Evolutionary conservation across 768 basidiomycete genomes (phyloP), one percentile per base, ranked within the genome.

Genomic region (Mycena floridula): DNA sequence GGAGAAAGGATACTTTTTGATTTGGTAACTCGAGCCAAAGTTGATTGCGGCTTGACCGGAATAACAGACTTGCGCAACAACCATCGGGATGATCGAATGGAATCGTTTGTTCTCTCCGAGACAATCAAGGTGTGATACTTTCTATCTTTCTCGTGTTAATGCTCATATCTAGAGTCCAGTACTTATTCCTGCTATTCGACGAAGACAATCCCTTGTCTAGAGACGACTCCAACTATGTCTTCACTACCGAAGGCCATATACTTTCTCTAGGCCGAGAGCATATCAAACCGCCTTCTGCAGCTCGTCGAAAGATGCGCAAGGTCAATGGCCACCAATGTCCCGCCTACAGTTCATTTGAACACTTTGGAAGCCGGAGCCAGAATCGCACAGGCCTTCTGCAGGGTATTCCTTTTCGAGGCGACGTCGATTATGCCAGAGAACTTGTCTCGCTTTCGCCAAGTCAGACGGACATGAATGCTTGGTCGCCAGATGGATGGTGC

Each of bases 231-330:
- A 88, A 92, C 59, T 87, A 83, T 50, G 89, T 98, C 8, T 87
- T 96, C 59, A 90, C 93, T 5, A 99, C 96, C 1, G 96, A 98
- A 62, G 96, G 95, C 0, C 96, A 99, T 58, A 74, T 91, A 21
- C 69, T 99, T 36, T 72, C 73, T 9, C 73, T 96, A 16, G 79
- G 78, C 1, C 60, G 54, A 28, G 55, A 76, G 37, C 68, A 77
- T 40, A 66, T 86, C 23, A 75, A 69, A 49, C 74, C 77, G 7
- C 64, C 76, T 27, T 79, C 85, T n/a, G 50, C 75, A 25, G 64
- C 75, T 3, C 77, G 81, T 15, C 74, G 75, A 54, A 75, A 75
- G 50, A 63, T 80, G 49, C 80, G 88, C 16, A 72, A 74, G 20
- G 69, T 78, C 22, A 79, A 85, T 53, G 76, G 64, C 45, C 77